A percentile compares a stretch with the other conserved stretches of the same genome.
Conservation (phyloP, 495 filamentous ascomycete species). For the Xylaria cubensis region DNA sequence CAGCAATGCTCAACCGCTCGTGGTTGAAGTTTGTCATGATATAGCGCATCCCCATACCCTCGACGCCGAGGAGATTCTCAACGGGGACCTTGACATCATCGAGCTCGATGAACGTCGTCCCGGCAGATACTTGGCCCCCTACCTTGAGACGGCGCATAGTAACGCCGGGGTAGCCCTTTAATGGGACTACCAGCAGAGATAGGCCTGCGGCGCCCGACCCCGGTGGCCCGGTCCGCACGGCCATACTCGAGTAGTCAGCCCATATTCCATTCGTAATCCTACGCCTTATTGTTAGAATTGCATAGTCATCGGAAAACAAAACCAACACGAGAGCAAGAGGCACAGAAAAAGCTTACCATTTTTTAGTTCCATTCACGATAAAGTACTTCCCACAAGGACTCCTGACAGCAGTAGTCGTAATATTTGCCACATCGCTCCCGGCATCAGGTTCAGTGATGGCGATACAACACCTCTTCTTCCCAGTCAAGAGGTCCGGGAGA, state of each 20-base stretch:
- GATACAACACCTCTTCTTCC: slow-evolving; percentile 71
- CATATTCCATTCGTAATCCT: slow-evolving; percentile 82
- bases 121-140: slow-evolving; percentile 63
- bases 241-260: slow-evolving; percentile 74
- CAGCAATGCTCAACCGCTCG: slow-evolving; percentile 71
- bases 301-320: not conserved
- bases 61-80: slow-evolving; percentile 71
- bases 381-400: slow-evolving; percentile 63
- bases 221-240: slow-evolving; percentile 73
- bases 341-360: slow-evolving; percentile 59
- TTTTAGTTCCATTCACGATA: slow-evolving; percentile 78
- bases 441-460: slow-evolving; percentile 80
- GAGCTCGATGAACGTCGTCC: slow-evolving; percentile 78
- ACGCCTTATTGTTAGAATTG: slow-evolving; percentile 8
- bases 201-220: slow-evolving; percentile 66
- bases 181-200: slow-evolving; percentile 70
- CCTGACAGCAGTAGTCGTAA: slow-evolving; percentile 70
- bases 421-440: slow-evolving; percentile 74
- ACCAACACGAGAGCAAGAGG: not conserved
- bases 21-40: slow-evolving; percentile 90
- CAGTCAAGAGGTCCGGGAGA: slow-evolving; percentile 70
- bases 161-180: slow-evolving; percentile 68
- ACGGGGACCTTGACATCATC: slow-evolving; percentile 75
- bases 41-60: slow-evolving; percentile 74
- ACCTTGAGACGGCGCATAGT: slow-evolving; percentile 69